These are phyloP conservation scores for Globisporangium okanoganense DNA, from an alignment of 352 stramenopile species.

Conservation along the genomic window DNA sequence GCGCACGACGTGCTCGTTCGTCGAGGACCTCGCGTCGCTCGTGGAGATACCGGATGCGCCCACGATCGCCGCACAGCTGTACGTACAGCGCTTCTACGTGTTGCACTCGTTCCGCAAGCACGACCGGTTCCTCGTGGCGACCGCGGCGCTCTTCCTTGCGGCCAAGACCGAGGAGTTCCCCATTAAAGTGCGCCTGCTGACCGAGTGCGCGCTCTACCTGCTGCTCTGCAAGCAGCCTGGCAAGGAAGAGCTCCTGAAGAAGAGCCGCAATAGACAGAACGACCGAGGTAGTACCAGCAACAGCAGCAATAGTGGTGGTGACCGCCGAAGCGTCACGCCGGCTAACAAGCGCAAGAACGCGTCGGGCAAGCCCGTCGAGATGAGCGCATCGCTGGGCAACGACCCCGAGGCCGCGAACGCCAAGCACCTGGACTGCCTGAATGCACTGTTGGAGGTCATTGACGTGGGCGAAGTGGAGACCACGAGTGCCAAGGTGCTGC, in stretches of 20 bases:
- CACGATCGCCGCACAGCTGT: slow-evolving; percentile 54
- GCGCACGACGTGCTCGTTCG: slow-evolving; percentile 57
- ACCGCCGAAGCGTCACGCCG: neutral
- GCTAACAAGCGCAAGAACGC: slow-evolving; percentile 16
- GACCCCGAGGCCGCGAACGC: slow-evolving; percentile 49
- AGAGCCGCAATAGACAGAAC: slow-evolving; percentile 7
- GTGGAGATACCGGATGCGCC: slow-evolving; percentile 60
- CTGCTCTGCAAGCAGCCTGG: slow-evolving; percentile 39
- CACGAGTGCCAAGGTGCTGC: slow-evolving; percentile 54
- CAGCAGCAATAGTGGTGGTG: neutral
- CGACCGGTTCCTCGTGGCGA: slow-evolving; percentile 77
- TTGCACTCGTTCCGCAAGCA: slow-evolving; percentile 73
- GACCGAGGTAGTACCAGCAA: neutral
- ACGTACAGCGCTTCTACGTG: slow-evolving; percentile 77
- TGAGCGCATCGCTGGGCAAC: slow-evolving; percentile 46
- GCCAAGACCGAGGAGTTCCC: slow-evolving; percentile 76
- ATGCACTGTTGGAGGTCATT: slow-evolving; percentile 52
- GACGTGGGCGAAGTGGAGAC: slow-evolving; percentile 68
- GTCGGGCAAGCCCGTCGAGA: slow-evolving; percentile 37
- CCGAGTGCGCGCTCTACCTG: slow-evolving; percentile 69
- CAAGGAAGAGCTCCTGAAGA: slow-evolving; percentile 15
- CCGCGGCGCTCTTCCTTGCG: slow-evolving; percentile 69
- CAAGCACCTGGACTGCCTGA: slow-evolving; percentile 63
- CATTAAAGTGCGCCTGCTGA: slow-evolving; percentile 74
- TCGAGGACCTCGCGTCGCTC: slow-evolving; percentile 59